Base-by-base conservation (phyloP, 2,329 filamentous ascomycete species). In the Trichoderma lentiforme region DNA sequence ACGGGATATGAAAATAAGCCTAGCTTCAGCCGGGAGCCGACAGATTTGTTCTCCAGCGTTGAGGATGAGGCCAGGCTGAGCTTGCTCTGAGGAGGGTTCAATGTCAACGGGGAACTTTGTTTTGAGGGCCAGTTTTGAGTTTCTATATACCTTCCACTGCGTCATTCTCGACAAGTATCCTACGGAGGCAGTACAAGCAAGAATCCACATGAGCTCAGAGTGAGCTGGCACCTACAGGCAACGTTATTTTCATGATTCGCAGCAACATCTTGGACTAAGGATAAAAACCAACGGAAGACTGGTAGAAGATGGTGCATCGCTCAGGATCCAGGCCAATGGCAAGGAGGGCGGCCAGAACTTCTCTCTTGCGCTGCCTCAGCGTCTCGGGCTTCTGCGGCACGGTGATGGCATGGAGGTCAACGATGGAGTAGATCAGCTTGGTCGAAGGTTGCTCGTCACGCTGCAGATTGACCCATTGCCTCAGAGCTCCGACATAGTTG, bases 121-220 rank as follows among this genome's bases (percentile, higher is more conserved):
- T 24, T 51, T 51, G 14, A 18, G 15, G 60, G 15, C 7, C 57
- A 53, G 30, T 39, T 34, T 39, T 34, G 18, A 5, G 24, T 3
- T 12, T 21, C 15, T 7, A 62, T 70, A 21, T 70, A 93, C 94
- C 90, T 99, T 99, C 95, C 96, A 99, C 82, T 98, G 96, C 32
- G 96, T 98, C 96, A 99, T 99, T n/a, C 96, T 88, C 11, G 92
- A 92, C n/a, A 99, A 84, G 82, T 97, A 97, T 51, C 96, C 96
- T 81, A 96, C 94, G 6, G 93, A 95, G 28, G 96, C 93, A 67
- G 93, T 92, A 75, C 95, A 98, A 79, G 93, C 95, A 73, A 99
- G 83, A 78, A 98, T 94, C 96, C 96, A 99, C 93, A 97, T 97
- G 74, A 99, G 86, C 81, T 98, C 95, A 4, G 92, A 85, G 82